Conservation (phyloP, 768 basidiomycete genomes). For the Amanita exitialis region DNA sequence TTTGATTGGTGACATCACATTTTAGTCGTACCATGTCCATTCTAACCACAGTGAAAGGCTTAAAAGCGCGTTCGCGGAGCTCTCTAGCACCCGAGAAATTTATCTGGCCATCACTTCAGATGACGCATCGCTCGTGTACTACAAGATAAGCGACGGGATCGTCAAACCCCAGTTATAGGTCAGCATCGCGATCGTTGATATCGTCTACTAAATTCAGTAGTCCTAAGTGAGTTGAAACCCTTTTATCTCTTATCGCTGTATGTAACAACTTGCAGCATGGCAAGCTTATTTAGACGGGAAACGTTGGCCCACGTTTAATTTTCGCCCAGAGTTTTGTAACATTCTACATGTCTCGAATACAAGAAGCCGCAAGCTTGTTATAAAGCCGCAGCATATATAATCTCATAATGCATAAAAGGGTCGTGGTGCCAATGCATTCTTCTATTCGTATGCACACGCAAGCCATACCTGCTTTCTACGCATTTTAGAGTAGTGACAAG, state of each 20-base stretch:
- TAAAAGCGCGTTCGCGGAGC: constrained; percentile 40
- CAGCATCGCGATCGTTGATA: not conserved
- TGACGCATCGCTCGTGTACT: constrained; percentile 80
- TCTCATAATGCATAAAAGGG: too few species aligned
- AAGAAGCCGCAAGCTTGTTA: too few species aligned
- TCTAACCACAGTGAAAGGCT: constrained; percentile 30
- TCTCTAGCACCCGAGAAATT: constrained; percentile 38
- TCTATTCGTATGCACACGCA: too few species aligned
- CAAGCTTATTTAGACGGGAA: too few species aligned
- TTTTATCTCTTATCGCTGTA: not conserved
- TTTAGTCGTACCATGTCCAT: not conserved
- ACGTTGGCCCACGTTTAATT: too few species aligned
- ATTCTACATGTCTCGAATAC: too few species aligned
- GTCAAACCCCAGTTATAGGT: constrained; percentile 56
- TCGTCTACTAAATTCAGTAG: not conserved
- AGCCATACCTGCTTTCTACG: too few species aligned
- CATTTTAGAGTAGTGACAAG: too few species aligned
- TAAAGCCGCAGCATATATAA: too few species aligned
- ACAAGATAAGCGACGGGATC: constrained; percentile 70
- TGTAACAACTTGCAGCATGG: not conserved
- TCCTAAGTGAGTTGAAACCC: not conserved
- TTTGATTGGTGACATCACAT: constrained; percentile 38
- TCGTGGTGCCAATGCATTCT: too few species aligned
- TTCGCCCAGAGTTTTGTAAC: too few species aligned
- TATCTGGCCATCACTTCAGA: constrained; percentile 66